Percentiles rank a stretch among this genome's conserved stretches.
phyloP scores from a whole-genome alignment of 2,329 filamentous ascomycete genomes.

The Fusarium xyrophilum region DNA sequence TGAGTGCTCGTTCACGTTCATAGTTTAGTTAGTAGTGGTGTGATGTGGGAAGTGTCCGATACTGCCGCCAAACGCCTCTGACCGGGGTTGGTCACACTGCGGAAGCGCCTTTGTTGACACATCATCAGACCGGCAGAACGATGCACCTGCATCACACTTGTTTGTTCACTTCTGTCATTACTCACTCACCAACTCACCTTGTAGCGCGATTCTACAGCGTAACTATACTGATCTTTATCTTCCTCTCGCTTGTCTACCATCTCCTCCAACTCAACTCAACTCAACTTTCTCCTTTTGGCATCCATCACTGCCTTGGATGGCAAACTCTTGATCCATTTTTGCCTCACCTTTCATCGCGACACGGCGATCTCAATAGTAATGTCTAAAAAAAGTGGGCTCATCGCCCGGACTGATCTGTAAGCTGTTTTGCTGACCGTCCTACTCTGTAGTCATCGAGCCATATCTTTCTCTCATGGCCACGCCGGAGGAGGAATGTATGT shows the following conservation, averaged over 20 bases:
- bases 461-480: neutral
- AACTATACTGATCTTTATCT: neutral
- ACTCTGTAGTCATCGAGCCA: neutral
- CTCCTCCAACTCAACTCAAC: neutral
- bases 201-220: neutral
- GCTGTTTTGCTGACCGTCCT: neutral
- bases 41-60: neutral
- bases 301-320: neutral
- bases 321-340: neutral
- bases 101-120: neutral
- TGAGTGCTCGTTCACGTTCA: neutral
- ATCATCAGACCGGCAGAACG: neutral
- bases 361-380: neutral
- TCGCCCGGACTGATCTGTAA: accelerated
- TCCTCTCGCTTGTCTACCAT: neutral
- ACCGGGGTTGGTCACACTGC: neutral
- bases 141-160: neutral
- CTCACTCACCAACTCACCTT: too few relatives aligned
- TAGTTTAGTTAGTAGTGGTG: neutral
- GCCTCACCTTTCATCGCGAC: neutral
- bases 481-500: neutral
- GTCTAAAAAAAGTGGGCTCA: neutral
- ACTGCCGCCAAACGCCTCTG: neutral
- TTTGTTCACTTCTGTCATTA: neutral
- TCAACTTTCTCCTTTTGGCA: neutral